Percentiles rank a stretch among this genome's conserved stretches.
phyloP scores from a whole-genome alignment of 208 protist species.

The Leishmania braziliensis region DNA sequence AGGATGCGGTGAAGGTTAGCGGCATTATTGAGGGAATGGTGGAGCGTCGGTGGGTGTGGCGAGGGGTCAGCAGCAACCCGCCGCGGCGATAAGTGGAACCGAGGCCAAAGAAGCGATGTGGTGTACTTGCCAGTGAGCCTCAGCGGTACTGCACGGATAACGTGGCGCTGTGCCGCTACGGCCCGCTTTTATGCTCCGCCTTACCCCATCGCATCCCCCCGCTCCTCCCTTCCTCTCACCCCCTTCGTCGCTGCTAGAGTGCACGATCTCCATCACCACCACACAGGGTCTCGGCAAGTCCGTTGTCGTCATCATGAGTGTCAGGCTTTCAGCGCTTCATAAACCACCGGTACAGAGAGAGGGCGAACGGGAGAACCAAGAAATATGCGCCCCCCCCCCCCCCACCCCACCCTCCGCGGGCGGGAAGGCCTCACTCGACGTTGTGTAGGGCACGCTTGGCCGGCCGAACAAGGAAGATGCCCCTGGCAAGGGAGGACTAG shows the following conservation, averaged over 20 bases:
- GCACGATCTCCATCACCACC: background rate
- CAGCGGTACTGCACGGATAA: background rate
- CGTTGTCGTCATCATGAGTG: background rate
- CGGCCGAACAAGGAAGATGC: background rate
- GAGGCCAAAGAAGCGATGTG: background rate
- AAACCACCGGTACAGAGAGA: background rate
- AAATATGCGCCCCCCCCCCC: background rate
- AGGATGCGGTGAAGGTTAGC: slow-evolving; percentile 58
- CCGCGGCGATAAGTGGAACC: background rate
- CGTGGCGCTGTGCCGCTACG: background rate
- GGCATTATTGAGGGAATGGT: slow-evolving; percentile 72
- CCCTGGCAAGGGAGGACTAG: background rate
- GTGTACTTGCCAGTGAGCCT: background rate
- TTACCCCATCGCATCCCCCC: background rate
- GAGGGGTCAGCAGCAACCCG: background rate
- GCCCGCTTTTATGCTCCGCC: background rate
- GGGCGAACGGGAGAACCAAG: too few species aligned
- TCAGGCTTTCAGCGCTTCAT: background rate
- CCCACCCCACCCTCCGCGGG: background rate
- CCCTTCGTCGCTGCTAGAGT: background rate
- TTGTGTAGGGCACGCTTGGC: background rate
- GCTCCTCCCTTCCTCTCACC: background rate
- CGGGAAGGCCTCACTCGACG: background rate
- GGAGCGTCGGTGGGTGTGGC: slow-evolving; percentile 77
- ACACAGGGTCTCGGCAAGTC: background rate